These are phyloP conservation scores for Cladosporium sphaerospermum DNA, from an alignment of 2,329 filamentous ascomycete species.

Conservation along the genomic window DNA sequence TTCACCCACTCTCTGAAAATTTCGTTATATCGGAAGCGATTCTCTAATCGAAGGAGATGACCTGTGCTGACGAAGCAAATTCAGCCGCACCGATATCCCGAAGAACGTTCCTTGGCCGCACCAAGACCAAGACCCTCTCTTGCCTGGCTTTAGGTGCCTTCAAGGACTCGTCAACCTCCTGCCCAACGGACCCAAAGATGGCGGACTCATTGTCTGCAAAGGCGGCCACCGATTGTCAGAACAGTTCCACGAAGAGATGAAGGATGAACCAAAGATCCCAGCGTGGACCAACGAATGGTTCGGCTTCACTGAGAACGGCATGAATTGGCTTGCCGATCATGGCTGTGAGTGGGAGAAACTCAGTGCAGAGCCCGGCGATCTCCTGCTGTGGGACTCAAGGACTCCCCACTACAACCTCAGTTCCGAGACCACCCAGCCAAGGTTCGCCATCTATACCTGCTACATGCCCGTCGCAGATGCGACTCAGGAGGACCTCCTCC, in stretches of 20 bases:
- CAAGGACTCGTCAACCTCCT: slow-evolving; percentile 47
- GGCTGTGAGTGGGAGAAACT: slow-evolving; percentile 23
- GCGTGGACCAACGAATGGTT: slow-evolving; percentile 31
- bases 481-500: slow-evolving; percentile 28
- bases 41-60: too few species aligned
- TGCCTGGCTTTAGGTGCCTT: slow-evolving; percentile 45
- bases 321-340: slow-evolving; percentile 23
- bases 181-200: slow-evolving; percentile 33
- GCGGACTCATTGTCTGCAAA: slow-evolving; percentile 32
- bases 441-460: slow-evolving; percentile 32
- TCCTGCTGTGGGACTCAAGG: slow-evolving; percentile 23
- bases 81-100: neutral
- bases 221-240: slow-evolving; percentile 28
- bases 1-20: too few species aligned
- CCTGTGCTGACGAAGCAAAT: too few species aligned
- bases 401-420: slow-evolving; percentile 30
- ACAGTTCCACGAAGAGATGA: slow-evolving; percentile 28
- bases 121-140: slow-evolving; percentile 36
- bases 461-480: slow-evolving; percentile 33
- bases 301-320: slow-evolving; percentile 28
- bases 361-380: slow-evolving; percentile 23
- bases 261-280: slow-evolving; percentile 24
- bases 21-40: too few species aligned
- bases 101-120: slow-evolving; percentile 27
- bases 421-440: slow-evolving; percentile 23